Conservation (phyloP, 129 eudicot genomes). For the Pseudognaphalium luteoalbum region DNA sequence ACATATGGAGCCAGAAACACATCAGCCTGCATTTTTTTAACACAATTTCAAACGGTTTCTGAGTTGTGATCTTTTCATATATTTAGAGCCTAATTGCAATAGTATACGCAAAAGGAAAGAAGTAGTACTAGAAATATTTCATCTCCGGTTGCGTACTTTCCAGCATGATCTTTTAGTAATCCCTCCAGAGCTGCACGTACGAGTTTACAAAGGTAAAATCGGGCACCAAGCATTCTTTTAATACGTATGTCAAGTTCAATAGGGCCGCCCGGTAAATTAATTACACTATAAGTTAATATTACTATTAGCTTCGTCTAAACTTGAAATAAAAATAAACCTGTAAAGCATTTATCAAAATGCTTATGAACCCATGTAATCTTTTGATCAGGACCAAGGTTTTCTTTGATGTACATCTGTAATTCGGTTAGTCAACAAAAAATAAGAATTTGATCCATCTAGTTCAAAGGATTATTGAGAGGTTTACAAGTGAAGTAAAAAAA, state of each 20-base stretch:
- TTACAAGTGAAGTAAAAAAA: not conserved
- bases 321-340: not conserved
- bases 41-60: not conserved
- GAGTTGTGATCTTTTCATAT: not conserved
- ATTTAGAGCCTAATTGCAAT: not conserved
- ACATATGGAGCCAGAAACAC: constrained; percentile 2
- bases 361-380: constrained; percentile 3
- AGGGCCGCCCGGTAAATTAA: not conserved
- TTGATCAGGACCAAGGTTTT: not conserved
- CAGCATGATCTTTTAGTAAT: not conserved
- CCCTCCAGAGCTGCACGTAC: not conserved
- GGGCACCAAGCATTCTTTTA: too few relatives aligned
- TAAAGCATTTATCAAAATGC: not conserved
- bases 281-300: too few relatives aligned
- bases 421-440: not conserved
- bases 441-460: not conserved
- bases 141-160: not conserved
- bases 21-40: not conserved
- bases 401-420: not conserved
- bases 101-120: not conserved
- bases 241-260: too few relatives aligned
- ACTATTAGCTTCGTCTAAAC: too few relatives aligned
- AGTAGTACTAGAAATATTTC: not conserved
- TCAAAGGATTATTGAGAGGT: not conserved
- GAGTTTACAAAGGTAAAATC: not conserved